phyloP scores from a whole-genome alignment of 768 basidiomycete species.

The Mycena maculata region DNA sequence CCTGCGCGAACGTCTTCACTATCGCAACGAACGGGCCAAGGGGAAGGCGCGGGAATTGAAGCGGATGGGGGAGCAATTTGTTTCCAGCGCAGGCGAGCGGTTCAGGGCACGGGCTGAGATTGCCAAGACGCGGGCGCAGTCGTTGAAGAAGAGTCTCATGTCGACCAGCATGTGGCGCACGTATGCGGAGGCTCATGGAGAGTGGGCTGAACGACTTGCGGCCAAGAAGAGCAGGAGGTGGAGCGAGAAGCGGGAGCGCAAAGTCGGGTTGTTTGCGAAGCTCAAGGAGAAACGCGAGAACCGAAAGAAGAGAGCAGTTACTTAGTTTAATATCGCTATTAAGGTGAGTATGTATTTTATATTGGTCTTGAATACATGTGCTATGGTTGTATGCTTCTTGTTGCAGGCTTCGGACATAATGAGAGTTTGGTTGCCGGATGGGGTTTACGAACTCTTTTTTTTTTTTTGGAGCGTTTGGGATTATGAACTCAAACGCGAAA shows the following conservation, averaged over 20 bases:
- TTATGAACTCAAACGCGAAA: no score
- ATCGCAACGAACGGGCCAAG: constrained; percentile 64
- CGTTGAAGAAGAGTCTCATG: constrained; percentile 52
- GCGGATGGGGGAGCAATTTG: constrained; percentile 59
- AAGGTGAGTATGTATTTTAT: constrained; percentile 28
- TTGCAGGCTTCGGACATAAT: no score
- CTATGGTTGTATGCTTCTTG: no score
- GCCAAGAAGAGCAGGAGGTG: constrained; percentile 22
- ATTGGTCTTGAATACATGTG: constrained; percentile 15
- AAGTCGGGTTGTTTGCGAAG: constrained; percentile 30
- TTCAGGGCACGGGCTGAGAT: constrained; percentile 53
- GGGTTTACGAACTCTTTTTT: no score
- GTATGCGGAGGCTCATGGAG: constrained; percentile 47
- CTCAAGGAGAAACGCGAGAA: constrained; percentile 32
- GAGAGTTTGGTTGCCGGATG: no score
- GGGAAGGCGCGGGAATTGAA: constrained; percentile 64
- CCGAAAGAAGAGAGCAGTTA: constrained; percentile 25
- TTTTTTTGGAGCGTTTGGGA: no score
- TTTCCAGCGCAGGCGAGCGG: constrained; percentile 55
- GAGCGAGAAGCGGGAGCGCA: constrained; percentile 17
- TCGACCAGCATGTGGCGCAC: constrained; percentile 45
- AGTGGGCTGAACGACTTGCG: constrained; percentile 43
- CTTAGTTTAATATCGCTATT: constrained; percentile 15
- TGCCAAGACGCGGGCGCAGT: constrained; percentile 57
- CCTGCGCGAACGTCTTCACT: constrained; percentile 58